These are phyloP conservation scores for Colletotrichum karsti DNA, from an alignment of 2,329 filamentous ascomycete species.

Conservation along the genomic window DNA sequence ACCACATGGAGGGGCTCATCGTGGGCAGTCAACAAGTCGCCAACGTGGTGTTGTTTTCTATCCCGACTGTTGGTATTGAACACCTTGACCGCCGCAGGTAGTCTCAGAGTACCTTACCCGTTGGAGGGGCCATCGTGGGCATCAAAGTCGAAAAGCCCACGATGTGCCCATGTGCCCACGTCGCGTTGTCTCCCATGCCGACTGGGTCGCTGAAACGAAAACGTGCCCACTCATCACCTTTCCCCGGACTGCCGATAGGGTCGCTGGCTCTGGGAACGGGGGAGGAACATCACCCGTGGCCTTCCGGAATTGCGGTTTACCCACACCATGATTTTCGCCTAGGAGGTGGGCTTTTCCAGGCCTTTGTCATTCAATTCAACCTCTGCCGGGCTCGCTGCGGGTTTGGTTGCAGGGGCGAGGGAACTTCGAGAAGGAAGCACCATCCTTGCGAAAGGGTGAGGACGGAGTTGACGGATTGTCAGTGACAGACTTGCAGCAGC, in stretches of 20 bases:
- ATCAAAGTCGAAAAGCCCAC: background rate
- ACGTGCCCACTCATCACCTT: conserved; percentile 12
- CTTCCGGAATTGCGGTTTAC: conserved; percentile 23
- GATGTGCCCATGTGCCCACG: conserved; percentile 10
- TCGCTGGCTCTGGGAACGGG: conserved; percentile 5
- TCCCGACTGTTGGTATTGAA: too few species aligned
- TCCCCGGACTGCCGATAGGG: conserved; percentile 28
- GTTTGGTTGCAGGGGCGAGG: background rate
- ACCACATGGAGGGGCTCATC: too few species aligned
- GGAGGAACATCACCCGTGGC: conserved; percentile 9
- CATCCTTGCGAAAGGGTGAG: background rate
- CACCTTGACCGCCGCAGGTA: conserved; percentile 8
- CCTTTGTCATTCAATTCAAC: background rate
- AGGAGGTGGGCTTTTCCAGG: background rate
- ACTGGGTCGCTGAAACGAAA: conserved; percentile 19
- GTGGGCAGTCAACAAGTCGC: too few species aligned
- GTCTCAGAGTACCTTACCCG: conserved; percentile 11
- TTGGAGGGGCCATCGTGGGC: background rate
- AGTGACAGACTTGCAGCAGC: conserved; percentile 6
- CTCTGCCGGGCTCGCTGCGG: background rate
- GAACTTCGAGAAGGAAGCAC: background rate
- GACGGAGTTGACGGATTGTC: background rate
- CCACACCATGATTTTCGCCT: conserved; percentile 3
- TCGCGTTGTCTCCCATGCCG: background rate
- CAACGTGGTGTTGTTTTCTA: too few species aligned